Evolutionary conservation across 352 stramenopile species (phyloP), one percentile per base, ranked within the genome.

Genomic region (Pythium utonaiense): DNA sequence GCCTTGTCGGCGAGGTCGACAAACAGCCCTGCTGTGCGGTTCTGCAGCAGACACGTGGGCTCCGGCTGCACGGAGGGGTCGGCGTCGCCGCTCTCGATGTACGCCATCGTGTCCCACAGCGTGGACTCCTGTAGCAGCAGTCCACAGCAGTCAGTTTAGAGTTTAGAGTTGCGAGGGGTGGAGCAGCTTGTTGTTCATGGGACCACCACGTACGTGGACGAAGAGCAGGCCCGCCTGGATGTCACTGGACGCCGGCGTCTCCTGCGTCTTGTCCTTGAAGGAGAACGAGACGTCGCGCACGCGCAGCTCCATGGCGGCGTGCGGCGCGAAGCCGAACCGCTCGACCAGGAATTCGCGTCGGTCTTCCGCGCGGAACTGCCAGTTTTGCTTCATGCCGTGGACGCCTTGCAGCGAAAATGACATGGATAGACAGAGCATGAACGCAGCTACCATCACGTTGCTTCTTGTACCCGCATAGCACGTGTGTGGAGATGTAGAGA

Each of bases 321-420:
- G 54, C 6, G 70, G 64, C 8, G 77, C 69, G 41, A 97, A 96
- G 36, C 88, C 90, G 60, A 97, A 97, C 67, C 84, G 87, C 67
- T 97, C 91, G 42, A 97, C 80, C 42, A 93, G 70, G 69, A 97
- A 97, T 47, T 94, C 69, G 33, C 65, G 53, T 24, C 88, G 80
- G 57, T 83, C 71, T 55, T 97, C 91, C 21, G 68, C 47, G 19
- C 66, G 57, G 49, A 96, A 92, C 28, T 28, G 41, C 77, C 90
- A 91, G 21, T 77, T 67, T 66, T 97, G 89, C 63, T 93, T 90
- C 78, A 91, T 89, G 24, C 44, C 73, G 13, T 58, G 19, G 21
- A 48, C 42, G 51, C 30, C 50, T 53, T 61, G 42, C 13, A 47
- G 33, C 60, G 57, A 21, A 30, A 67, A 36, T 6, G 38, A 14